These are phyloP conservation scores for Handroanthus guayacan DNA, from an alignment of 257 asterid genomes.

Conservation along the genomic window DNA sequence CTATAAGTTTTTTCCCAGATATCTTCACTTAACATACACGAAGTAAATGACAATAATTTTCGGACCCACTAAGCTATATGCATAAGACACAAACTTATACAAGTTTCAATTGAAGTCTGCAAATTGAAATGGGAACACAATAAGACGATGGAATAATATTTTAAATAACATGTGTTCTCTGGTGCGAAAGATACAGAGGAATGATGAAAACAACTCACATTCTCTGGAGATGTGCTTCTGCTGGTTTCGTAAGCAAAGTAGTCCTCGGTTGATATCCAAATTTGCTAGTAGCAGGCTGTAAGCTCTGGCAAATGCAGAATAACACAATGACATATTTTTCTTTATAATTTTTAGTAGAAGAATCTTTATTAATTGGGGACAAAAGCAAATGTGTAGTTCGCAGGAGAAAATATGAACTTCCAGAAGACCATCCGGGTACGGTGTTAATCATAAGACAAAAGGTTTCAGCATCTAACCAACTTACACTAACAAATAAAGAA, in stretches of 20 bases:
- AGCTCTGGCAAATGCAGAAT: conserved; percentile 51
- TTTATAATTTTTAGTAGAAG: conserved; percentile 29
- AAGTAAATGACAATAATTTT: conserved; percentile 6
- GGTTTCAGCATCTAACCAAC: conserved; percentile 31
- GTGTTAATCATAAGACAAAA: conserved; percentile 18
- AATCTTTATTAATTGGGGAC: conserved; percentile 22
- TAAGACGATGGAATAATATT: conserved; percentile 11
- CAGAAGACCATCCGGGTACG: conserved; percentile 2
- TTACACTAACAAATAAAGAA: conserved; percentile 18
- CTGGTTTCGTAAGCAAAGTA: conserved; percentile 54
- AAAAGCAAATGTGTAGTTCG: conserved; percentile 1
- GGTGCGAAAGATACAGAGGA: conserved; percentile 21
- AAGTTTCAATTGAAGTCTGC: conserved; percentile 11
- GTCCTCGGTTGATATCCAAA: conserved; percentile 52
- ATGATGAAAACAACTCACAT: conserved; percentile 56
- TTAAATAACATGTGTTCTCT: conserved; percentile 11
- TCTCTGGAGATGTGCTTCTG: conserved; percentile 56
- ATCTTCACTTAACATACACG: conserved; percentile 3
- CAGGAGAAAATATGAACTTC: conserved; percentile 14
- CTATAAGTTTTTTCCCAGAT: background rate
- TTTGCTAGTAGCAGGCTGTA: conserved; percentile 50
- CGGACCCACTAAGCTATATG: conserved; percentile 17
- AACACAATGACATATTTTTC: conserved; percentile 18
- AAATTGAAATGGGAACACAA: conserved; percentile 11
- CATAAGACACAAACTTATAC: conserved; percentile 6